These are phyloP conservation scores for Hypoxylon sp. DNA, from an alignment of 2,329 filamentous ascomycete genomes.

Conservation along the genomic window DNA sequence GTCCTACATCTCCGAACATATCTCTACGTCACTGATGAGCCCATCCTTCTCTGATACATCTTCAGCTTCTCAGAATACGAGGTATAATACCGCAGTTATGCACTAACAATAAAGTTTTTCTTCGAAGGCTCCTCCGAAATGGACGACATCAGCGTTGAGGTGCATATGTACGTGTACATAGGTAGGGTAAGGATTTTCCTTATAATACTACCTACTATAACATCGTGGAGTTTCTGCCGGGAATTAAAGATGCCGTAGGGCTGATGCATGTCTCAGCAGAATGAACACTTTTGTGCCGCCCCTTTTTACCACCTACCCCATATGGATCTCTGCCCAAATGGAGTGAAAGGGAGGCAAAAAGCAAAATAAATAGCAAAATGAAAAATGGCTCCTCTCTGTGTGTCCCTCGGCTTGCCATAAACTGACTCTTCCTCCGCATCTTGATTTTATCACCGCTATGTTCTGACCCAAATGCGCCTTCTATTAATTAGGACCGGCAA, in stretches of 20 bases:
- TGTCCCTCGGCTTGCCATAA: not conserved
- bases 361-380: not conserved
- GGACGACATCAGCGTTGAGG: not conserved
- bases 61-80: slow-evolving; percentile 5
- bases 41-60: not conserved
- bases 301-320: not conserved
- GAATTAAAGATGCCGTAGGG: slow-evolving; percentile 12
- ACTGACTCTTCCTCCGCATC: slow-evolving; percentile 1
- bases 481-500: slow-evolving; percentile 24
- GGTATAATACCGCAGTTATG: slow-evolving; percentile 14
- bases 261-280: slow-evolving; percentile 18
- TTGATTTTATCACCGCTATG: not conserved
- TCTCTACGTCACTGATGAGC: slow-evolving; percentile 17
- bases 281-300: not conserved
- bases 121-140: not conserved
- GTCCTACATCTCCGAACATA: not conserved
- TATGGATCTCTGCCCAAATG: not conserved
- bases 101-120: not conserved
- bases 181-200: too few species aligned
- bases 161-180: too few species aligned
- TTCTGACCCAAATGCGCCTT: slow-evolving; percentile 18
- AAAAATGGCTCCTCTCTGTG: not conserved
- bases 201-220: not conserved
- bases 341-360: slow-evolving; percentile 2
- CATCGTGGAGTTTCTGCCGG: slow-evolving; percentile 3